These are phyloP conservation scores for Penstemon barbatus DNA, from an alignment of 257 asterid genomes.

Conservation along the genomic window DNA sequence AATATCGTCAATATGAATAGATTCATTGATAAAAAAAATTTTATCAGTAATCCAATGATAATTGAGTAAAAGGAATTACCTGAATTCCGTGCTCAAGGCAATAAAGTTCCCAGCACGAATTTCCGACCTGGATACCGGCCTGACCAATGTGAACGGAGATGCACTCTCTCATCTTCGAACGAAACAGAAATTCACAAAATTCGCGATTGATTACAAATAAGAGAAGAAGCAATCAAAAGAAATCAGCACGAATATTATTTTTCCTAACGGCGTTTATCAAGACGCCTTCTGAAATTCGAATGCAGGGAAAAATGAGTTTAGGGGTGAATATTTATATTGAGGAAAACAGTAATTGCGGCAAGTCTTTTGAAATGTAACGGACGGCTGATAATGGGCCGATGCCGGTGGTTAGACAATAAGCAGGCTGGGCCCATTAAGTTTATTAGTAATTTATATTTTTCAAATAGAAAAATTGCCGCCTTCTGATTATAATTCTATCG, in stretches of 20 bases:
- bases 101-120: slow-evolving; percentile 48
- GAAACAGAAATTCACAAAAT: background rate
- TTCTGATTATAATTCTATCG: too few species aligned
- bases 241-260: background rate
- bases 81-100: slow-evolving; percentile 45
- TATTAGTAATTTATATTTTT: background rate
- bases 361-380: slow-evolving; percentile 4
- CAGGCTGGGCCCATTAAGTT: background rate
- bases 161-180: slow-evolving; percentile 41
- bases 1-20: background rate
- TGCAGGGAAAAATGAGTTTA: background rate
- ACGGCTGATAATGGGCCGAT: slow-evolving; percentile 4
- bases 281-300: slow-evolving; percentile 21
- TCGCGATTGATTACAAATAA: too few species aligned
- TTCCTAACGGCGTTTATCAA: slow-evolving; percentile 27
- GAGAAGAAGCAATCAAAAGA: background rate
- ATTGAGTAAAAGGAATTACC: slow-evolving; percentile 10
- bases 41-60: background rate
- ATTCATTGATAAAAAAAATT: too few species aligned
- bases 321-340: slow-evolving; percentile 3
- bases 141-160: slow-evolving; percentile 48
- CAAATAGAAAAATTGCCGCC: background rate
- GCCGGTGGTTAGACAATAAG: background rate
- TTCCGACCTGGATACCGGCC: slow-evolving; percentile 50
- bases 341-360: background rate